phyloP scores from a whole-genome alignment of 2,329 filamentous ascomycete genomes.

The Colletotrichum navitas region DNA sequence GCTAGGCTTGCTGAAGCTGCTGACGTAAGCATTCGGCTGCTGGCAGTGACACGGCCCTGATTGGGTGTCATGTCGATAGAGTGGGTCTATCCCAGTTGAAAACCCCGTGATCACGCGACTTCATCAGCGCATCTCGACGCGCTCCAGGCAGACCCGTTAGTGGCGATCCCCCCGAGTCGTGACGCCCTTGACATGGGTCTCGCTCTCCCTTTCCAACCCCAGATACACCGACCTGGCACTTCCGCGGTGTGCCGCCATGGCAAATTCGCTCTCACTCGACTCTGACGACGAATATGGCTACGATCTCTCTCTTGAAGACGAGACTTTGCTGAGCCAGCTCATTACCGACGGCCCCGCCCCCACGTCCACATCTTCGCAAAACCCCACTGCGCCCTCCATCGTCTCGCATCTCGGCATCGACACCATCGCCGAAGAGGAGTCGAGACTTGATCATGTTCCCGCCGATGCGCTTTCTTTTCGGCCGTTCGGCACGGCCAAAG shows the following conservation, averaged over 20 bases:
- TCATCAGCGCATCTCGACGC: slow-evolving; percentile 18
- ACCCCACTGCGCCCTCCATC: neutral
- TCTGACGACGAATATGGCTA: slow-evolving; percentile 61
- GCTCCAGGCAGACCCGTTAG: neutral
- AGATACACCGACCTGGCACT: slow-evolving; percentile 20
- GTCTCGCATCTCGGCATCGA: slow-evolving; percentile 33
- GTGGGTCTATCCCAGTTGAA: neutral
- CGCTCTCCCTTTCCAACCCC: neutral
- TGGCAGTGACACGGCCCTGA: neutral
- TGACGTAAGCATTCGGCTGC: neutral
- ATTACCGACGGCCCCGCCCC: slow-evolving; percentile 43
- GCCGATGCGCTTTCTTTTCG: slow-evolving; percentile 46
- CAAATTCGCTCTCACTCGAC: slow-evolving; percentile 43
- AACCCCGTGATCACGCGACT: slow-evolving; percentile 3
- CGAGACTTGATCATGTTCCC: slow-evolving; percentile 36
- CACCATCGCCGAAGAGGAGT: slow-evolving; percentile 26
- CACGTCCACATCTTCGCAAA: neutral
- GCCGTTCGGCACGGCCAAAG: slow-evolving; percentile 22
- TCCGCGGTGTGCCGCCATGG: slow-evolving; percentile 17
- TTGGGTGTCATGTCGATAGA: neutral
- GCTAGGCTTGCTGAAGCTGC: neutral
- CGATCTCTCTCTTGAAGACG: slow-evolving; percentile 62
- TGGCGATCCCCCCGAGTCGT: slow-evolving; percentile 34
- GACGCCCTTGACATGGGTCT: slow-evolving; percentile 14
- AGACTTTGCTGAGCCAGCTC: slow-evolving; percentile 55